A percentile compares a stretch with the other conserved stretches of the same genome.
Conservation (phyloP, 148 eudicot genomes). For the Dianthus caryophyllus region DNA sequence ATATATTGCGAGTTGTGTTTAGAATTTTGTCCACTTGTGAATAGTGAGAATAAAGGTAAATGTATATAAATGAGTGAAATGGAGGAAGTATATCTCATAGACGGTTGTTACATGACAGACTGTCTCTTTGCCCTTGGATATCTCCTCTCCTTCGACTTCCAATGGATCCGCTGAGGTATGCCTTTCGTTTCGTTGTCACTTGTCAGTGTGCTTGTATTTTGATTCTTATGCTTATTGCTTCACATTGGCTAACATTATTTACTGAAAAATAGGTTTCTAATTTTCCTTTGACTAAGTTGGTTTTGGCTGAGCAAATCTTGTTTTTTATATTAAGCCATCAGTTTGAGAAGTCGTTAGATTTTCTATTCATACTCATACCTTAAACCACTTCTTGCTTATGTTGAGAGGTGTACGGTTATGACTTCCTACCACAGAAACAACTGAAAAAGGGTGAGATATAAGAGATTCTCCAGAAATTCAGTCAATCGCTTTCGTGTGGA, state of each 20-base stretch:
- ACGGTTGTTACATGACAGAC: conserved; percentile 35
- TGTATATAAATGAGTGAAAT: too few species aligned
- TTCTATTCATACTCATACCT: neutral
- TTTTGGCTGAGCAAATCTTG: neutral
- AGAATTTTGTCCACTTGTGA: too few species aligned
- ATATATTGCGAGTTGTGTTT: too few species aligned
- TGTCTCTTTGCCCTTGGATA: conserved; percentile 43
- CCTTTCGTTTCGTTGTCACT: conserved; percentile 9
- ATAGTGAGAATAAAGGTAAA: too few species aligned
- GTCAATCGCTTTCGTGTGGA: too few species aligned
- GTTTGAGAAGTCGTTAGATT: neutral
- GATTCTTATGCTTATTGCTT: conserved; percentile 9
- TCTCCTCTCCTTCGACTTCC: conserved; percentile 50
- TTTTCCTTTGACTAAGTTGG: too few species aligned
- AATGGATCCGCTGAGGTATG: conserved; percentile 44
- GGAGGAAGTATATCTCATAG: too few species aligned
- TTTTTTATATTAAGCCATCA: neutral
- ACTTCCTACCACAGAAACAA: too few species aligned
- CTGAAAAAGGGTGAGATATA: too few species aligned
- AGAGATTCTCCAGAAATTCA: too few species aligned
- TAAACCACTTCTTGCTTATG: neutral
- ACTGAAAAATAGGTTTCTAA: neutral
- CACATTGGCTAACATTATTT: neutral
- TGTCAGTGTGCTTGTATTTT: neutral
- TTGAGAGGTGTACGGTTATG: neutral